Evolutionary conservation across 495 filamentous ascomycete species (phyloP).

Genomic region (Acidiella bohemica): DNA sequence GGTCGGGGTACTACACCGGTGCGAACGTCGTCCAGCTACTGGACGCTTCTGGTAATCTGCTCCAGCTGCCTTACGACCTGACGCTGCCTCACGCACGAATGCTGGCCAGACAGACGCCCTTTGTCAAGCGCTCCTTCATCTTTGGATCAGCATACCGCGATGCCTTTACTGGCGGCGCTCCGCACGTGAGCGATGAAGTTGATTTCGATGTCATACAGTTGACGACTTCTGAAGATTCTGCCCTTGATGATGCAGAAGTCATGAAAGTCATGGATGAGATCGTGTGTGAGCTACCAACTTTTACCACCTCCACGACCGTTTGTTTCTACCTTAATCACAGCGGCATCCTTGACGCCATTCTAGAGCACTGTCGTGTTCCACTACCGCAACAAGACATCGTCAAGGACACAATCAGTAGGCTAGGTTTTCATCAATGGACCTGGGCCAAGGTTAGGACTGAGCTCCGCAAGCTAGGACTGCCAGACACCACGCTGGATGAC

Average conservation of each 20-base stretch:
- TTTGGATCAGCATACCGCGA: conserved; percentile 88
- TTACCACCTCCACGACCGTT: conserved; percentile 46
- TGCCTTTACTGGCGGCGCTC: conserved; percentile 59
- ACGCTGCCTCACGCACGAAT: conserved; percentile 78
- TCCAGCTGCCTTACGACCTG: conserved; percentile 85
- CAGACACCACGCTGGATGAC: conserved; percentile 84
- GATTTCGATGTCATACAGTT: conserved; percentile 88
- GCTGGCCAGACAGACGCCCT: conserved; percentile 57
- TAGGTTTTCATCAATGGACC: conserved; percentile 69
- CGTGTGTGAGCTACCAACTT: conserved; percentile 58
- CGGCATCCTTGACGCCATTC: conserved; percentile 64
- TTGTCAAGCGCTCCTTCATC: conserved; percentile 60
- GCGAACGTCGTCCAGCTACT: conserved; percentile 61
- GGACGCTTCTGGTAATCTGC: conserved; percentile 65
- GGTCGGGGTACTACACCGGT: conserved; percentile 60
- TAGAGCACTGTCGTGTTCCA: conserved; percentile 76
- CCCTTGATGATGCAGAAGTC: conserved; percentile 84
- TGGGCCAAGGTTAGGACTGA: conserved; percentile 81
- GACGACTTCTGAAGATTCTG: conserved; percentile 58
- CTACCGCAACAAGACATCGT: conserved; percentile 50
- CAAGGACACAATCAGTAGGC: conserved; percentile 74
- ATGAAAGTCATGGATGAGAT: conserved; percentile 93
- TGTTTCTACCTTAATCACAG: conserved; percentile 92
- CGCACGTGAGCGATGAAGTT: conserved; percentile 70
- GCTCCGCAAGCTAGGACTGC: conserved; percentile 64